These are phyloP conservation scores for Vitis hybrid DNA, from an alignment of 177 flowering plant species.

Conservation along the genomic window DNA sequence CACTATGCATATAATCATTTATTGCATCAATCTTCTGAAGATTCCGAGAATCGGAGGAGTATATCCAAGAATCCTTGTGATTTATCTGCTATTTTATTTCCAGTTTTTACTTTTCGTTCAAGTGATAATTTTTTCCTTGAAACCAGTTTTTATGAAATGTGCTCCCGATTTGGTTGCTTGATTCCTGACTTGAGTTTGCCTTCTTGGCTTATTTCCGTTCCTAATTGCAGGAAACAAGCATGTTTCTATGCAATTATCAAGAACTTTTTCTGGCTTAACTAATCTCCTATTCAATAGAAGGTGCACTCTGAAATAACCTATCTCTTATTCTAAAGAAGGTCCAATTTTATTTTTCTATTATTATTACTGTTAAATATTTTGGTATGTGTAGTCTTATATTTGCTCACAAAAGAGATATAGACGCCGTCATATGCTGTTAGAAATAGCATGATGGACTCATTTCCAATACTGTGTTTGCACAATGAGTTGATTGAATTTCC, in stretches of 20 bases:
- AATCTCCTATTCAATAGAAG: conserved; percentile 71
- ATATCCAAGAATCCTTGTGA: neutral
- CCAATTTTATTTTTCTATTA: neutral
- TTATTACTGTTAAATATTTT: no score
- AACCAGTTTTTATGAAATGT: neutral
- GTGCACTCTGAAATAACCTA: conserved; percentile 25
- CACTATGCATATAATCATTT: neutral
- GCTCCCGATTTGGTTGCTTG: neutral
- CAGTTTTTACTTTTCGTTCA: neutral
- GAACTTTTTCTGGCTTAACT: conserved; percentile 56
- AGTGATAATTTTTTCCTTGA: neutral
- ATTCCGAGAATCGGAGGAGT: neutral
- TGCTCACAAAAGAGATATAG: no score
- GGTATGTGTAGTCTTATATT: neutral
- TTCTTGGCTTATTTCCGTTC: neutral
- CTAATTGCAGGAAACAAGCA: conserved; percentile 43
- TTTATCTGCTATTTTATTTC: neutral
- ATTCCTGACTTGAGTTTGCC: neutral
- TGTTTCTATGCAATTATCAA: conserved; percentile 54
- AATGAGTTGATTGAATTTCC: no score
- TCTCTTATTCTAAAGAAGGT: neutral
- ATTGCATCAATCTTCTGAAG: neutral
- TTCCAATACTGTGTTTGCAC: no score
- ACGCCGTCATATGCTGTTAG: neutral
- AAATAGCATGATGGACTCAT: no score